Base-by-base conservation (phyloP, 23 red algal species). In the Gracilaria domingensis region DNA sequence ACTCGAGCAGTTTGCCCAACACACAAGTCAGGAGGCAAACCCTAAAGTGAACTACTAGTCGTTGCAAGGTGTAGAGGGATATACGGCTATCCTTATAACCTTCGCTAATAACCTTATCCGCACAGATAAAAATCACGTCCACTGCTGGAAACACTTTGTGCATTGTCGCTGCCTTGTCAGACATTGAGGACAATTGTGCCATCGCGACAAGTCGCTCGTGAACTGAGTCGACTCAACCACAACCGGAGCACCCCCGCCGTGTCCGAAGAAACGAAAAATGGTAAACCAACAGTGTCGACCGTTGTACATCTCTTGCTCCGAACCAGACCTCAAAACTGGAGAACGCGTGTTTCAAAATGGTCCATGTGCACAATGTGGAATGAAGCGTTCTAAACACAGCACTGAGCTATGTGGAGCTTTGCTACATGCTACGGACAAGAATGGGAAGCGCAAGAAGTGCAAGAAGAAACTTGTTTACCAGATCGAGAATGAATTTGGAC, bases 391-490 rank as follows among this genome's bases (percentile, higher is more conserved):
- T 26, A 77, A 77, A 51, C 72, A 77, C 20, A 77, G 40, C 0
- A 49, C 26, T 13, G 72, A 77, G 28, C 72, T 0, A 1, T 77
- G 72, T 32, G 72, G 72, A 49, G 72, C 72, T 30, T 49, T 49
- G 0, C 45, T 77, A 16, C 72, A 50, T 50, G 72, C 72, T 30
- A 77, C 30, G 40, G 72, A 77, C 20, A 77, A 77, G 72, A 77
- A 77, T 50, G 72, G 72, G 17, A 77, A 77, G 34, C 72, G 45
- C 5, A 77, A 77, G 39, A 77, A 77, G 42, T 77, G 72, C 42
- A 77, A 77, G 34, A 77, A 77, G 72, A 77, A 51, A 25, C 72
- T 77, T 13, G 72, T 77, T 12, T 77, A 77, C 50, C 72, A 77
- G 42, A 77, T 51, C 45, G 72, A 77, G 72, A 77, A 77, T 37